Evolutionary conservation across 2,329 filamentous ascomycete genomes (phyloP).

Genomic region (Paraconiothyrium brasiliense): DNA sequence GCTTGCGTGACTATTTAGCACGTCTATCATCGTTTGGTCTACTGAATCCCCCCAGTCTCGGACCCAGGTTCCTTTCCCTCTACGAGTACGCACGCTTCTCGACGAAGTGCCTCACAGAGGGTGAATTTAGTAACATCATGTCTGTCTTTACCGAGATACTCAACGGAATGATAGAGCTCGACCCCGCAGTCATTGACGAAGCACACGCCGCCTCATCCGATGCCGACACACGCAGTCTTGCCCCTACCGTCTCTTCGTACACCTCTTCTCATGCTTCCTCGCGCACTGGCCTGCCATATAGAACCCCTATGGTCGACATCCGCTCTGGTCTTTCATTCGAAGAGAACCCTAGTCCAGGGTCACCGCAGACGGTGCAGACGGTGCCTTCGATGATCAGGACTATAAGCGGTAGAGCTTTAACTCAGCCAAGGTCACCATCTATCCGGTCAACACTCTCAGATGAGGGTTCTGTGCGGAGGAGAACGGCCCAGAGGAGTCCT

Average conservation of each 20-base stretch:
- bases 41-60: conserved; percentile 61
- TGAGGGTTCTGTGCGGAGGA: conserved; percentile 37
- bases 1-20: conserved; percentile 79
- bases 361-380: conserved; percentile 42
- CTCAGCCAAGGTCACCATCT: conserved; percentile 37
- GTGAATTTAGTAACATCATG: conserved; percentile 82
- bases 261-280: conserved; percentile 35
- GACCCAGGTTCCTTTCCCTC: conserved; percentile 70
- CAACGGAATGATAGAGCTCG: conserved; percentile 74
- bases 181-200: conserved; percentile 62
- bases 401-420: conserved; percentile 32
- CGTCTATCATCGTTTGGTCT: conserved; percentile 76
- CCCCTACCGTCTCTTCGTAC: conserved; percentile 36
- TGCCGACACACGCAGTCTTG: conserved; percentile 45
- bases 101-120: conserved; percentile 71
- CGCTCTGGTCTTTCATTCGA: conserved; percentile 34
- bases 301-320: conserved; percentile 36
- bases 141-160: conserved; percentile 82
- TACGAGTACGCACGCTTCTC: conserved; percentile 92
- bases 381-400: conserved; percentile 39
- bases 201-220: conserved; percentile 39
- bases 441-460: conserved; percentile 35
- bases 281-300: conserved; percentile 37
- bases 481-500: conserved; percentile 34
- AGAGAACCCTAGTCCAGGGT: conserved; percentile 25